Base-by-base conservation (phyloP, 345 rosid genomes). In the Citrus glauca region DNA sequence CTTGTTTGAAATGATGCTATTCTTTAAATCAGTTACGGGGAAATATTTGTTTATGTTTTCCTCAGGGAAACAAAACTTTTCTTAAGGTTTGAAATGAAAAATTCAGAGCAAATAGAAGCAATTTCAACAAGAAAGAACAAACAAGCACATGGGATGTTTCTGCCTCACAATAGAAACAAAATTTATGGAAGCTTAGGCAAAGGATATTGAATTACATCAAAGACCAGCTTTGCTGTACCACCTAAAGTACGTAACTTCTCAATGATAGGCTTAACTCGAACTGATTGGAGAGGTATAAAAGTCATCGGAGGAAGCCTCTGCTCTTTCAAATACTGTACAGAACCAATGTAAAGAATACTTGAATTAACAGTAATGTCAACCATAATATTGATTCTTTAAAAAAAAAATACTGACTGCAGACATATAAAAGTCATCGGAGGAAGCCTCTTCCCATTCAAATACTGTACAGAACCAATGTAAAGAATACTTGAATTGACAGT, bases 231-330 rank as follows among this genome's bases (percentile, higher is more conserved):
- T 69, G 98, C 92, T 63, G 97, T 88, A 74, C 98, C 95, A 56
- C 92, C 97, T 77, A 94, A 86, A 66, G 87, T 86, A 77, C 98
- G 94, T 78, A 94, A 77, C 86, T 94, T 87, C 87, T 96, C 99
- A 77, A 79, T 37, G 59, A 94, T 84, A 70, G 94, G 94, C 92
- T 96, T 96, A 70, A 94, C 94, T 77, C 98, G 98, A 79, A 94
- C 92, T 16, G 99, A 90, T 80, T 89, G 97, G 82, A 96, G 94
- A 56, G 99, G 99, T 77, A 94, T 91, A 88, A 96, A 96, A 73
- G 99, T 96, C 89, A 87, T 92, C 66, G 99, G 98, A 83, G 99
- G 98, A 91, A 96, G 98, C 90, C 99, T 86, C 81, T 94, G 96
- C 80, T 96, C 97, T 89, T 94, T 96, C 85, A 96, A 87, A 85